These are phyloP conservation scores for Colletotrichum sp. DNA, from an alignment of 2,329 filamentous ascomycete genomes.

Conservation along the genomic window DNA sequence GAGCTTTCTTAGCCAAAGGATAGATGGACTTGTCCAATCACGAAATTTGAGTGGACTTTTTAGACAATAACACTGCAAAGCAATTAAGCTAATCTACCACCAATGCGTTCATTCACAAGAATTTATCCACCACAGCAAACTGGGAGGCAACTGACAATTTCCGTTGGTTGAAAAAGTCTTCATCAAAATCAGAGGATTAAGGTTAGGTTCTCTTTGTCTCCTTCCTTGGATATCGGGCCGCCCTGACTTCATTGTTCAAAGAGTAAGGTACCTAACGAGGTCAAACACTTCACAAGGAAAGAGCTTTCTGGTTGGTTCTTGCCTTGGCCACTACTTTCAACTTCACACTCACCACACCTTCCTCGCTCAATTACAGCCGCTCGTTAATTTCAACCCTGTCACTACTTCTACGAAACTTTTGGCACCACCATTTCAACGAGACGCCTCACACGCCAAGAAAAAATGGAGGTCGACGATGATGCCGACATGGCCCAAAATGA, in stretches of 20 bases:
- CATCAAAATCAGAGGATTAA: background rate
- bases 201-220: background rate
- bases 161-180: background rate
- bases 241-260: background rate
- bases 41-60: too few relatives aligned
- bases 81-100: too few relatives aligned
- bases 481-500: background rate
- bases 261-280: background rate
- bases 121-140: too few relatives aligned
- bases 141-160: background rate
- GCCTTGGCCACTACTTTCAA: background rate
- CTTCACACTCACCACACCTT: background rate
- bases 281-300: background rate
- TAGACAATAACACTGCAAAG: too few relatives aligned
- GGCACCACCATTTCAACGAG: background rate
- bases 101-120: too few relatives aligned
- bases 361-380: background rate
- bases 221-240: background rate
- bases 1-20: too few relatives aligned
- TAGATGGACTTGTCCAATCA: too few relatives aligned
- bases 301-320: background rate
- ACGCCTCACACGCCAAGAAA: fast-evolving
- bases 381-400: background rate
- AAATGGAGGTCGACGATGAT: background rate
- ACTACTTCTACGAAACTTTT: background rate